Conservation (phyloP, 2,329 filamentous ascomycete genomes). For the Aureobasidium sp. region DNA sequence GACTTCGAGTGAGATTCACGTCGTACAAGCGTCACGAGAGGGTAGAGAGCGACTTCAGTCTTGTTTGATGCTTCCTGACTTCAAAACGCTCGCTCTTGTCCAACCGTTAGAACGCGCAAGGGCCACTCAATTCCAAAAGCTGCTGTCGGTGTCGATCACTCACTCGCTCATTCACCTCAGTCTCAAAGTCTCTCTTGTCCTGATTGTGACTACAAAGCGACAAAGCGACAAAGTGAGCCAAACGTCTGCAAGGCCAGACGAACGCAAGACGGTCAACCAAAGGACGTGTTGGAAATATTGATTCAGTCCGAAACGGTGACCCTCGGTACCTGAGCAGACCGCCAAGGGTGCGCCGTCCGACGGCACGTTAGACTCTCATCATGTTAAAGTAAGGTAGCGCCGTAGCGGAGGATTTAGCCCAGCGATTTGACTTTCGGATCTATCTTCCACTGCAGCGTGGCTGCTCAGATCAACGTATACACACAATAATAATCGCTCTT, state of each 20-base stretch:
- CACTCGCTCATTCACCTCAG: background rate
- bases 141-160: constrained; percentile 4
- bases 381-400: background rate
- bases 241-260: background rate
- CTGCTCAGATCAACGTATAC: background rate
- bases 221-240: background rate
- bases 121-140: background rate
- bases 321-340: background rate
- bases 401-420: background rate
- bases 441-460: background rate
- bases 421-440: background rate
- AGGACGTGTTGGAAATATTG: constrained; percentile 1
- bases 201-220: background rate
- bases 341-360: background rate
- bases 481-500: background rate
- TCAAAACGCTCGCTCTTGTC: background rate
- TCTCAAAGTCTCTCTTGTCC: background rate
- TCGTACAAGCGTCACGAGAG: constrained; percentile 8
- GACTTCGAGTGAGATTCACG: constrained; percentile 1
- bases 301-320: background rate
- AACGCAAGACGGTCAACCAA: background rate
- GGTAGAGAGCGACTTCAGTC: background rate
- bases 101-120: constrained; percentile 3
- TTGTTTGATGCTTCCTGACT: background rate
- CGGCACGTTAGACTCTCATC: background rate